Evolutionary conservation across 768 basidiomycete genomes (phyloP).

Genomic region (Mrakia hoshinonis): DNA sequence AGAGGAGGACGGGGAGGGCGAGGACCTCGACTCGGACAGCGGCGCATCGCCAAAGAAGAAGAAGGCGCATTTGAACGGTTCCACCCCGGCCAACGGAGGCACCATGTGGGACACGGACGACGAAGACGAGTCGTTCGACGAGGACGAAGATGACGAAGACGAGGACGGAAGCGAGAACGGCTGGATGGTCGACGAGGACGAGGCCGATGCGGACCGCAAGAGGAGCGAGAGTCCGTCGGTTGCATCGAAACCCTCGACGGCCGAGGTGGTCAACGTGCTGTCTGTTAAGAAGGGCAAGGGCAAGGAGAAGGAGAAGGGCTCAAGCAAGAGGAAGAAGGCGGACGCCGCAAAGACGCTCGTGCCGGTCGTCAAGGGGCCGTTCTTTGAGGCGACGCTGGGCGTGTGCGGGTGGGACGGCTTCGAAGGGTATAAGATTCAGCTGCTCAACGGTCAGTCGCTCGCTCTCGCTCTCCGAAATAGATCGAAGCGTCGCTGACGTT

Average conservation of each 20-base stretch:
- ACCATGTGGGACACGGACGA: slow-evolving; percentile 53
- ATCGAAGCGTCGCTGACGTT: not conserved
- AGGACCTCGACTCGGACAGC: slow-evolving; percentile 38
- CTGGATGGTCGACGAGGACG: slow-evolving; percentile 48
- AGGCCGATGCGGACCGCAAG: slow-evolving; percentile 71
- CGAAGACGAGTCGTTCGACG: slow-evolving; percentile 63
- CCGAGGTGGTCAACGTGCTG: slow-evolving; percentile 26
- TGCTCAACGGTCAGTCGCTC: slow-evolving; percentile 65
- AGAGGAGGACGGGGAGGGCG: slow-evolving; percentile 57
- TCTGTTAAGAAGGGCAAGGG: slow-evolving; percentile 17
- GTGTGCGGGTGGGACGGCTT: slow-evolving; percentile 62
- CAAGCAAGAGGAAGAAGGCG: slow-evolving; percentile 55
- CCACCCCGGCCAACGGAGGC: not conserved
- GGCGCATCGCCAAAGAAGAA: slow-evolving; percentile 13
- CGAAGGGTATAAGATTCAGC: slow-evolving; percentile 62
- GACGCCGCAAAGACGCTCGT: slow-evolving; percentile 52
- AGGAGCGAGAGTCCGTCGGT: slow-evolving; percentile 60
- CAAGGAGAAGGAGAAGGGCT: slow-evolving; percentile 29
- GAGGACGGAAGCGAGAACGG: slow-evolving; percentile 35
- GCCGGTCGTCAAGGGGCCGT: slow-evolving; percentile 72
- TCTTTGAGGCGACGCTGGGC: slow-evolving; percentile 65
- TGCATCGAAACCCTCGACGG: slow-evolving; percentile 43
- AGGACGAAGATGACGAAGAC: slow-evolving; percentile 56
- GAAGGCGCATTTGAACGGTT: not conserved
- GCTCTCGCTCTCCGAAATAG: not conserved